Evolutionary conservation across 495 filamentous ascomycete genomes (phyloP).

Genomic region (Penicillium atrosanguineum): DNA sequence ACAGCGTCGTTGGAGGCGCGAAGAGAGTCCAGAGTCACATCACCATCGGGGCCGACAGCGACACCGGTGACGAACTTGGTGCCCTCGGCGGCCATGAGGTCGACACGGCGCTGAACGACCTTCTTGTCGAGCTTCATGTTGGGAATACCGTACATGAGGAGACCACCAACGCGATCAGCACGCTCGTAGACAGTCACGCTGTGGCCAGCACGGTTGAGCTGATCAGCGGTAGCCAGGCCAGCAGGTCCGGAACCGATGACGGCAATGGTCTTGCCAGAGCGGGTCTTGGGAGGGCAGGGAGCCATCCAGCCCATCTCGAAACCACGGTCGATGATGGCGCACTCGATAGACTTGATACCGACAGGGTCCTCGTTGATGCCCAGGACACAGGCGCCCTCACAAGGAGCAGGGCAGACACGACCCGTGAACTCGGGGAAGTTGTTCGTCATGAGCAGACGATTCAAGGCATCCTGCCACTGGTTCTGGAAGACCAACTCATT

Average conservation of each 20-base stretch:
- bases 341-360: constrained; percentile 99
- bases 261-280: constrained; percentile 88
- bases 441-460: constrained; percentile 96
- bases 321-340: constrained; percentile 97
- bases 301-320: constrained; percentile 99
- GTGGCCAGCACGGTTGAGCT: constrained; percentile 94
- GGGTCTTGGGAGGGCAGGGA: constrained; percentile 71
- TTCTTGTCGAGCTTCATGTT: constrained; percentile 99
- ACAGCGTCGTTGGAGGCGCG: constrained; percentile 79
- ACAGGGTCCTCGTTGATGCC: constrained; percentile 98
- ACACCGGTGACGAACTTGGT: constrained; percentile 77
- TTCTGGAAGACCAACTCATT: constrained; percentile 92
- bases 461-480: constrained; percentile 94
- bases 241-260: constrained; percentile 94
- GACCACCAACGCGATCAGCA: constrained; percentile 85
- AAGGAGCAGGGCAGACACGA: constrained; percentile 96
- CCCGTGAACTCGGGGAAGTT: constrained; percentile 99
- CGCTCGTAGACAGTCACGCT: constrained; percentile 93
- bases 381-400: constrained; percentile 94
- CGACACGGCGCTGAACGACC: constrained; percentile 90
- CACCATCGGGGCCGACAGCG: constrained; percentile 71
- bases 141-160: constrained; percentile 98
- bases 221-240: constrained; percentile 89
- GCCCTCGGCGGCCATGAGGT: constrained; percentile 95
- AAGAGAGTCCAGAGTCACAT: constrained; percentile 70